Evolutionary conservation across 192 early-diverging fungal genomes (phyloP).

Genomic region (Fimicolochytrium jonesii): DNA sequence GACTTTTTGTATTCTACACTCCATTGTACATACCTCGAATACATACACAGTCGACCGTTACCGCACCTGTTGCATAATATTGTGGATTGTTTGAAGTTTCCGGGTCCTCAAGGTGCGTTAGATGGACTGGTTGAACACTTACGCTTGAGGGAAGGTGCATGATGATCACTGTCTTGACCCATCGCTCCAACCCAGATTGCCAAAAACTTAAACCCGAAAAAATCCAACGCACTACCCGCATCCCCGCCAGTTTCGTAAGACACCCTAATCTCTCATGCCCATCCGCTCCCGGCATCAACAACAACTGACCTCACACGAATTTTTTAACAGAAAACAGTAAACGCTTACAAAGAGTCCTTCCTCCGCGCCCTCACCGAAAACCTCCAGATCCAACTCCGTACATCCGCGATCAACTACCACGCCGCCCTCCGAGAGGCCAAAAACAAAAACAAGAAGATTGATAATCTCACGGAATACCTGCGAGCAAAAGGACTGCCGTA

Average conservation of each 20-base stretch:
- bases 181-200: background rate
- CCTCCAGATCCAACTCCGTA: constrained; percentile 15
- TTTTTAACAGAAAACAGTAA: background rate
- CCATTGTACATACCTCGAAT: background rate
- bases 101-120: background rate
- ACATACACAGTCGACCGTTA: background rate
- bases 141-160: background rate
- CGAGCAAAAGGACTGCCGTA: constrained; percentile 4
- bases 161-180: background rate
- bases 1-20: background rate
- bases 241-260: constrained; percentile 11
- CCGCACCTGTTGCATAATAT: background rate
- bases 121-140: background rate
- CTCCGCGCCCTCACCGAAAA: constrained; percentile 6
- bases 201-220: background rate
- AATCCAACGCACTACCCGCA: background rate
- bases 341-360: constrained; percentile 4
- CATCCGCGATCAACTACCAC: constrained; percentile 12
- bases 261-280: background rate
- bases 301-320: background rate
- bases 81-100: background rate
- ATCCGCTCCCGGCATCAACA: background rate
- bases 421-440: background rate
- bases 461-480: background rate
- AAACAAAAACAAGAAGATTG: background rate